Evolutionary conservation across 805 yeast species (phyloP).

Genomic region (Kockiozyma suomiensis): DNA sequence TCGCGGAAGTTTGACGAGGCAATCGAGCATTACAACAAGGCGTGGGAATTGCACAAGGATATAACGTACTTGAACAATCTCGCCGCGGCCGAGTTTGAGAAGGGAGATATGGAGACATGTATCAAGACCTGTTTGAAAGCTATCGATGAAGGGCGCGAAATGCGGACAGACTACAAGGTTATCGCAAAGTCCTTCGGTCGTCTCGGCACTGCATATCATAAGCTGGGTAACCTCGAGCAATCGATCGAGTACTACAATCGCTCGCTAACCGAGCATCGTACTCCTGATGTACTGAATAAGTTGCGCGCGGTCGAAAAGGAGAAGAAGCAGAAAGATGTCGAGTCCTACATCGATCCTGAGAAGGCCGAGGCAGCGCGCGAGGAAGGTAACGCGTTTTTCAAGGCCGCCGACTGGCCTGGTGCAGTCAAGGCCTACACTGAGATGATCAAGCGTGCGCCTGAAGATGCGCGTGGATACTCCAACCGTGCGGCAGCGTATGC

Average conservation of each 20-base stretch:
- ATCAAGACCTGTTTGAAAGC: conserved; percentile 80
- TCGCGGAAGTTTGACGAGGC: conserved; percentile 90
- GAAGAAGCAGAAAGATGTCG: conserved; percentile 74
- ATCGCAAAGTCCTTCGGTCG: conserved; percentile 94
- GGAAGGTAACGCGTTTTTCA: conserved; percentile 85
- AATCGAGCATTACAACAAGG: conserved; percentile 78
- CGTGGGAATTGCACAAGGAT: conserved; percentile 79
- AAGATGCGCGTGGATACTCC: conserved; percentile 93
- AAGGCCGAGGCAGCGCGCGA: conserved; percentile 95
- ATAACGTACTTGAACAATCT: conserved; percentile 93
- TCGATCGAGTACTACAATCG: conserved; percentile 84
- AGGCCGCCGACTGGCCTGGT: conserved; percentile 92
- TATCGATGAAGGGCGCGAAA: conserved; percentile 83
- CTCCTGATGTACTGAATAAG: conserved; percentile 87
- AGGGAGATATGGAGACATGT: conserved; percentile 86
- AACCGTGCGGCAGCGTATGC: conserved; percentile 97
- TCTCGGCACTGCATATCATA: conserved; percentile 79
- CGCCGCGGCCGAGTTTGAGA: conserved; percentile 97
- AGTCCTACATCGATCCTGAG: conserved; percentile 81
- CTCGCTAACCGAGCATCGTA: conserved; percentile 95
- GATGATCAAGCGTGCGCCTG: conserved; percentile 96
- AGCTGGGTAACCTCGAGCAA: conserved; percentile 66
- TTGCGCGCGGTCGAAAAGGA: conserved; percentile 86
- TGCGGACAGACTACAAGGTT: conserved; percentile 87
- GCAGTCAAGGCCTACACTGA: conserved; percentile 95